Conservation (phyloP, 805 yeast species). For the Metahyphopichia silvanorum region DNA sequence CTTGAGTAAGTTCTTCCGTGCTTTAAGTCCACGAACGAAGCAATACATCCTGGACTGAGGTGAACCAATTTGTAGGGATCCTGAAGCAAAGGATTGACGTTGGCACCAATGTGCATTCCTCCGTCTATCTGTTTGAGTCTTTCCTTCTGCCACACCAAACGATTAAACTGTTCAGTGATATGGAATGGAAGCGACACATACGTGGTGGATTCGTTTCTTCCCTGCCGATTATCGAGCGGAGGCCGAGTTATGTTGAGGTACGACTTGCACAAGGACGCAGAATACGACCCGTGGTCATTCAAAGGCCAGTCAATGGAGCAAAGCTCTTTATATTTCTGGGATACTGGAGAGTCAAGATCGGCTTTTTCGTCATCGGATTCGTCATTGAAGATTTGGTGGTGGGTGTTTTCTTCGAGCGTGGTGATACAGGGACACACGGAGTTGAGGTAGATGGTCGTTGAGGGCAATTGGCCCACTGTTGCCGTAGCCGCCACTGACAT, state of each 20-base stretch:
- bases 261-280: conserved; percentile 15
- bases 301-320: conserved; percentile 29
- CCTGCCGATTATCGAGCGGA: conserved; percentile 17
- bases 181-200: conserved; percentile 53
- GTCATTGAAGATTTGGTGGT: conserved; percentile 19
- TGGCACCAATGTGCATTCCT: conserved; percentile 50
- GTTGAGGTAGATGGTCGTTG: conserved; percentile 25
- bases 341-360: not conserved
- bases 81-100: conserved; percentile 48
- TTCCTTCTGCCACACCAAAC: conserved; percentile 27
- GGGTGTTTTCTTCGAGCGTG: conserved; percentile 30
- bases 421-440: conserved; percentile 37
- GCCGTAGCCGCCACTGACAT: conserved; percentile 23
- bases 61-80: conserved; percentile 53
- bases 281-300: conserved; percentile 9
- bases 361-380: not conserved
- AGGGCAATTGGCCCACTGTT: conserved; percentile 21
- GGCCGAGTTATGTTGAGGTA: conserved; percentile 40
- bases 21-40: conserved; percentile 14
- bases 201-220: conserved; percentile 44
- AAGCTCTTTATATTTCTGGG: not conserved
- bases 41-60: conserved; percentile 53
- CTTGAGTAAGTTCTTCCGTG: conserved; percentile 4
- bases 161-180: conserved; percentile 39
- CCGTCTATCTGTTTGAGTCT: conserved; percentile 39